Evolutionary conservation across 176 grass and related monocot species (phyloP), one percentile per base, ranked within the genome.

Genomic region (Thinopyrum elongatum): DNA sequence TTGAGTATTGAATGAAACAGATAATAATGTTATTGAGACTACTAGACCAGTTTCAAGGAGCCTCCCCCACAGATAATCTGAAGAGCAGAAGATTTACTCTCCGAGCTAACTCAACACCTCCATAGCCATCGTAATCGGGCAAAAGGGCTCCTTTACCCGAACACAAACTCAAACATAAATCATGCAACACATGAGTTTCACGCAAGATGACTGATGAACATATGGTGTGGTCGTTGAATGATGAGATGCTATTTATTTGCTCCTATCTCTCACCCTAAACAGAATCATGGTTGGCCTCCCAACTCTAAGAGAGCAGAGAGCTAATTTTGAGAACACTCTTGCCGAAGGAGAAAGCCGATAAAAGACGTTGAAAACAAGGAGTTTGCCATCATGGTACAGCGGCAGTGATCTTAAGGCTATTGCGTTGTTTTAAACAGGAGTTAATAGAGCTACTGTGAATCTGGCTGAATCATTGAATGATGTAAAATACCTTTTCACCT

Each of bases 261-360:
- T 38, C 19, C 61, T 58, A 39, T 79, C 87, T 90, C 15, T 33
- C 82, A 8, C 67, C 5, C 76, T 75, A 1, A 79, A 89, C 53
- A 99, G 92, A 84, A 94, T 94, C 79, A 96, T 94, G 97, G 97
- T 96, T 76, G 94, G 92, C 6, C 89, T 99, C 47, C 94, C 97
- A 39, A 93, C 94, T 25, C 38, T 34, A 62, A 25, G 97, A 94
- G 44, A 99, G 92, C 42, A 96, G 94, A 80, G 92, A 99, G 73
- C 59, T 91, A 57, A 99, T 99, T 17, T 71, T 94, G 51, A 91
- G 72, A 65, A 99, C 72, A 15, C 89, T 99, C 27, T 41, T 99
- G 71, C 89, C 94, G 14, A 96, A 99, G 79, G 97, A 99, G 66
- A 94, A 96, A 58, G 81, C 86, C 1, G 67, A 78, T 1, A 68